A percentile compares a stretch with the other conserved stretches of the same genome.
phyloP scores from a whole-genome alignment of 768 basidiomycete species.

The Leccinellum luteum region DNA sequence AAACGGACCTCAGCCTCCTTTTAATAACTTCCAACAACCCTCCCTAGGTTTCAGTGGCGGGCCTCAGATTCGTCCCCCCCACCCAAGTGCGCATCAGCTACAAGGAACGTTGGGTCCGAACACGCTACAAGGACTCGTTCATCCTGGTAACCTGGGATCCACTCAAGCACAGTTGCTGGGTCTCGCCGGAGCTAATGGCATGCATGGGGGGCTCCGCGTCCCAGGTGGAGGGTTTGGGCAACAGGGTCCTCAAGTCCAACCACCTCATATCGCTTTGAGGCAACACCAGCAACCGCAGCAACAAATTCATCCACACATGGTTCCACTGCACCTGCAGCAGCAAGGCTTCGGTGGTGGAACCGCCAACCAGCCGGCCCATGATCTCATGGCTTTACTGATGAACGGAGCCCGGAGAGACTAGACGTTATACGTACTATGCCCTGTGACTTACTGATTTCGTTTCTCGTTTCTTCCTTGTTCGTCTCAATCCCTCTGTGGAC shows the following conservation, averaged over 20 bases:
- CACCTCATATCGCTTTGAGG: constrained; percentile 31
- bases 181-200: constrained; percentile 43
- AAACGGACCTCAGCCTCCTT: constrained; percentile 47
- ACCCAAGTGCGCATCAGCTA: constrained; percentile 45
- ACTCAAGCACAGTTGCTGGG: constrained; percentile 46
- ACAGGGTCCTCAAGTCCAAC: constrained; percentile 32
- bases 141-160: constrained; percentile 52
- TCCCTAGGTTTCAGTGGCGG: constrained; percentile 44
- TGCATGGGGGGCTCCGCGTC: constrained; percentile 45
- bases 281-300: constrained; percentile 40
- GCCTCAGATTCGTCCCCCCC: constrained; percentile 49
- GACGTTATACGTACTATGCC: constrained; percentile 14
- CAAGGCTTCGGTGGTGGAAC: constrained; percentile 46
- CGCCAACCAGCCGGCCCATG: constrained; percentile 60
- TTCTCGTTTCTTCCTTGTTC: constrained; percentile 5
- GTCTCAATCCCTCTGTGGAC: constrained; percentile 22
- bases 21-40: constrained; percentile 50
- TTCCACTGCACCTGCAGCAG: constrained; percentile 61
- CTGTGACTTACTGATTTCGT: constrained; percentile 14
- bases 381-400: constrained; percentile 84
- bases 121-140: constrained; percentile 51
- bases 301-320: constrained; percentile 52
- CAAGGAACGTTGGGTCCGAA: constrained; percentile 47
- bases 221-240: constrained; percentile 41
- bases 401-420: constrained; percentile 65